Base-by-base conservation (phyloP, 2,329 filamentous ascomycete species). In the Colletotrichum agaves region DNA sequence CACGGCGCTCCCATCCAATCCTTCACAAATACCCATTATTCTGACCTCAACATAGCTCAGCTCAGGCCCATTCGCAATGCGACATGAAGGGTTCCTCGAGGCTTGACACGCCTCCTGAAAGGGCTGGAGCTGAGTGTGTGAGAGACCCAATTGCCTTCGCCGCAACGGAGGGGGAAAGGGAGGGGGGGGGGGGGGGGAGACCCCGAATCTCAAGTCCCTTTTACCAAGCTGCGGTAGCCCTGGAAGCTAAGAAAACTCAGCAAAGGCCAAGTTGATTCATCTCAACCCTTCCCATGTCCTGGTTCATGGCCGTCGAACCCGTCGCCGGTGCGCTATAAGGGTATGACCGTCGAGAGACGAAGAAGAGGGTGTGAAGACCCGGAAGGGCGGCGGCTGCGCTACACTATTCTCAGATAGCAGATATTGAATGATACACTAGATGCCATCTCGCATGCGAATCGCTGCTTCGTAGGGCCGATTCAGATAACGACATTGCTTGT, bases 381-480 rank as follows among this genome's bases (percentile, higher is more conserved):
- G 3, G 3, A 1, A n/a, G 31, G 31, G 8, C 37, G 53, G 52
- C 37, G 37, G 19, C n/a, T 57, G 17, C 35, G 17, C 31, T 57
- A 43, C 37, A 7, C 27, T 7, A 7, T 27, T 27, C 41, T 21
- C 27, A 46, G 17, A 46, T 46, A 46, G 27, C 39, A 46, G 55
- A 56, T 56, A 43, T 15, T 39, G 33, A 53, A 21, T 21, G 58
- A 61, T 21, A 61, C 58, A 33, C 58, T 43, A 52, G 57, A 60
- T 50, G 44, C 33, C 57, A 67, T 67, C 61, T 67, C 63, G 46
- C 46, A 64, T 67, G 52, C 64, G 44, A 67, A 67, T 39, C 64
- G 53, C 53, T 44, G 52, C 47, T 52, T 23, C 52, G 55, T 55
- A 64, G 65, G 65, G 61, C 65, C 65, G 65, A 64, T 67, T 67